Evolutionary conservation across 129 eudicot genomes (phyloP).

Genomic region (Helianthus annuus): DNA sequence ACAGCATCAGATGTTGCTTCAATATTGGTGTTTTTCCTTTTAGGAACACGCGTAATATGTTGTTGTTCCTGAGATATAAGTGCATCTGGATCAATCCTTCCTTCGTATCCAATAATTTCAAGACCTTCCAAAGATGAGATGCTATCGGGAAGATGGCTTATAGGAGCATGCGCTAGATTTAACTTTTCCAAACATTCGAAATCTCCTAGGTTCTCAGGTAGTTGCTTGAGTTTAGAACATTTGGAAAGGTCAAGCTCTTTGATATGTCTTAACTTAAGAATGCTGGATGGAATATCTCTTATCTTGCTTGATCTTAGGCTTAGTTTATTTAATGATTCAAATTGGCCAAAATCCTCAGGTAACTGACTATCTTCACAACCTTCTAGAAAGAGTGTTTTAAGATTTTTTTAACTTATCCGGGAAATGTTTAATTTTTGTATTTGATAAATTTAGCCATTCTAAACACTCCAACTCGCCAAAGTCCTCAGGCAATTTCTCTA

Average conservation of each 20-base stretch:
- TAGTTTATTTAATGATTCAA: not conserved
- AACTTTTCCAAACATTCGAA: no score
- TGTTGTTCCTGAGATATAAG: no score
- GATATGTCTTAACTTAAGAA: not conserved
- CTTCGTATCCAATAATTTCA: no score
- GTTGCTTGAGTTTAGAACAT: not conserved
- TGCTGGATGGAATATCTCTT: constrained; percentile 8
- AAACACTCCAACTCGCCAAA: not conserved
- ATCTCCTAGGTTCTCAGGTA: no score
- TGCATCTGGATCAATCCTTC: no score
- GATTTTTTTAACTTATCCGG: not conserved
- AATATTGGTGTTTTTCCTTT: not conserved
- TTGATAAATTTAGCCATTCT: not conserved
- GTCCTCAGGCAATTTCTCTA: not conserved
- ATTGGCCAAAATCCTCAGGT: constrained; percentile 17
- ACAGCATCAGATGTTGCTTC: not conserved
- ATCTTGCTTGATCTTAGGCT: not conserved
- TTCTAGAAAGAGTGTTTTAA: constrained; percentile 8
- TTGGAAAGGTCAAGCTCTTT: not conserved
- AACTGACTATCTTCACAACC: not conserved
- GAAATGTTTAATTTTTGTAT: no score
- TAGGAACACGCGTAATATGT: not conserved
- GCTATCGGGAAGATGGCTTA: no score
- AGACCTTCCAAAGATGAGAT: no score
- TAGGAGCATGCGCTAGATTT: no score